Evolutionary conservation across 257 asterid genomes (phyloP), one percentile per base, ranked within the genome.

Genomic region (Mitragyna speciosa): DNA sequence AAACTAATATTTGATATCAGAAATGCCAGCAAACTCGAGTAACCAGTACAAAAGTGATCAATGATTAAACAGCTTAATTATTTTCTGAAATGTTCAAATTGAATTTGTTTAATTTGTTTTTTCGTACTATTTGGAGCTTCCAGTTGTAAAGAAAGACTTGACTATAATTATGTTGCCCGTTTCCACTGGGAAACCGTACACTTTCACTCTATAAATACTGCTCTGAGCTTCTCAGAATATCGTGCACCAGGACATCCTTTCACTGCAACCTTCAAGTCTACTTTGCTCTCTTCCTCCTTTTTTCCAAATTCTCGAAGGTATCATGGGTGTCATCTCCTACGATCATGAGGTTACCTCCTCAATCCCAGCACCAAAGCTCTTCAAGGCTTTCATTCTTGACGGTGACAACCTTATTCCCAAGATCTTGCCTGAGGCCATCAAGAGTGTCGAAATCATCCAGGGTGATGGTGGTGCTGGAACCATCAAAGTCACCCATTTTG

Each of bases 401-500:
- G 84, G 73, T 0, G 90, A 90, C 84, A 85, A 78, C 78, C 87
- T 91, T 36, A 67, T 91, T 67, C 91, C 88, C 20, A 84, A 89
- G 77, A 75, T 84, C 70, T 15, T 84, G 66, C 94, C 92, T 8
- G 80, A 84, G 20, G 90, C 87, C 22, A 56, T 91, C 82, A 86
- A 88, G 79, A 85, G 79, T 48, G 78, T 83, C 33, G 87, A 89
- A 76, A 85, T 24, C 84, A 78, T 87, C 2, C 54, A 91, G 41
- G 96, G 96, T 2, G 84, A 88, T 8, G 96, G 94, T 0, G 89
- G 91, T 0, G 85, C 75, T 20, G 96, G 94, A 8, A 87, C 91
- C 64, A 16, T 88, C 80, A 91, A 87, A 78, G 69, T 77, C 31
- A 63, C 86, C 76, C 81, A 83, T 66, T 89, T 84, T 22, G 87